These are phyloP conservation scores for Backusella mclennaniae DNA, from an alignment of 192 early-diverging fungal genomes.

Conservation along the genomic window DNA sequence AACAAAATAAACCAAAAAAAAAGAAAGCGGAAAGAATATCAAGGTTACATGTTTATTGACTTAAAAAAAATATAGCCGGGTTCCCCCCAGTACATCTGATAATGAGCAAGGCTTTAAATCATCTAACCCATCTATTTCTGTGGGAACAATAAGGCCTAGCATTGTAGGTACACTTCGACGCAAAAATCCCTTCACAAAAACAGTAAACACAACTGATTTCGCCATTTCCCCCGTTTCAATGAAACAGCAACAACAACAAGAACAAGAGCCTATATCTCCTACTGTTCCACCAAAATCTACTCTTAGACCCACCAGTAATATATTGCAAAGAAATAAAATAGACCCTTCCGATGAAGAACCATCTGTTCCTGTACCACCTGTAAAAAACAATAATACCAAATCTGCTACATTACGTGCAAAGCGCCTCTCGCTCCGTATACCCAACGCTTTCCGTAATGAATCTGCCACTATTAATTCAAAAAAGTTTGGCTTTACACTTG, in stretches of 20 bases:
- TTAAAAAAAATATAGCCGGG: not conserved
- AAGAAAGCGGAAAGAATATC: not conserved
- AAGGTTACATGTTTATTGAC: not conserved
- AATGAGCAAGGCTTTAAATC: not conserved
- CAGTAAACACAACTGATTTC: conserved; percentile 3
- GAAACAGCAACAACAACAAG: not conserved
- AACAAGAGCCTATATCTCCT: not conserved
- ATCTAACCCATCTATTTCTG: not conserved
- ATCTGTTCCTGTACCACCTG: not conserved
- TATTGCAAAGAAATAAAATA: conserved; percentile 15
- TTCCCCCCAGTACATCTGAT: not conserved
- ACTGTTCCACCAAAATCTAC: conserved; percentile 21
- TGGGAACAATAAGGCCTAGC: not conserved
- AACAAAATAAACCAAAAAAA: not conserved
- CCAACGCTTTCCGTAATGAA: conserved; percentile 18
- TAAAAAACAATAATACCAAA: not conserved
- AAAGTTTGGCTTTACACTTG: conserved; percentile 22
- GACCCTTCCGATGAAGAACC: conserved; percentile 10
- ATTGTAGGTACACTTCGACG: conserved; percentile 27
- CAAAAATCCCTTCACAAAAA: conserved; percentile 24
- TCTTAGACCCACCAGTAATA: conserved; percentile 14
- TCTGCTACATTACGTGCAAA: not conserved
- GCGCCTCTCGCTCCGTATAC: conserved; percentile 23
- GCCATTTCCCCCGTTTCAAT: conserved; percentile 1
- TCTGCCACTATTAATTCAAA: not conserved